Conservation (phyloP, 1,139 yeast genomes). For the Blastobotrys malaysiensis region DNA sequence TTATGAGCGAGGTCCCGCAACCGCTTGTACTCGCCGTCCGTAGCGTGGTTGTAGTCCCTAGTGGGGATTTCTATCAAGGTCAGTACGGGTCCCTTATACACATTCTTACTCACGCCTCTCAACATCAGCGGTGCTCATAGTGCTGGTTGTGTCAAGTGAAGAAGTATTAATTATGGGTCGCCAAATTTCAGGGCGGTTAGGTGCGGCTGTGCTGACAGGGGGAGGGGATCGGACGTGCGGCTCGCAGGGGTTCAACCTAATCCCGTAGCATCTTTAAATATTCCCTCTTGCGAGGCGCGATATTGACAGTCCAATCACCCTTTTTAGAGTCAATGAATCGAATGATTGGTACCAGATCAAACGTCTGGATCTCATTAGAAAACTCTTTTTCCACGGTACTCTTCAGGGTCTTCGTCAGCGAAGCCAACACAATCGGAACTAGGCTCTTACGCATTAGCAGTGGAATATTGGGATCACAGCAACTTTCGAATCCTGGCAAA, state of each 20-base stretch:
- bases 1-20: slow-evolving; percentile 65
- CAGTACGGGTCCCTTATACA: not conserved
- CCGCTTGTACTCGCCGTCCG: slow-evolving; percentile 46
- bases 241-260: not conserved
- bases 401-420: not conserved
- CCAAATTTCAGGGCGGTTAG: not conserved
- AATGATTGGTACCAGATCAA: not conserved
- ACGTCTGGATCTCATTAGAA: not conserved
- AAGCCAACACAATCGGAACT: not conserved
- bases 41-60: slow-evolving; percentile 36
- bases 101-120: not conserved
- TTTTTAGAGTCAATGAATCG: not conserved
- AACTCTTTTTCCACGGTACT: not conserved
- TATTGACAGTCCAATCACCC: not conserved
- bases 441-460: not conserved
- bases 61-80: slow-evolving; percentile 8
- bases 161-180: not conserved
- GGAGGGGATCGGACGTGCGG: not conserved
- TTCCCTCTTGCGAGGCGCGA: not conserved
- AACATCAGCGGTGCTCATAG: not conserved
- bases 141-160: not conserved
- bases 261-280: not conserved
- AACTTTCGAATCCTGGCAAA: not conserved
- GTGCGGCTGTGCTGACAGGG: not conserved
- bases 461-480: not conserved